Conservation (phyloP, 2,329 filamentous ascomycete genomes). For the Trichoderma gracile region DNA sequence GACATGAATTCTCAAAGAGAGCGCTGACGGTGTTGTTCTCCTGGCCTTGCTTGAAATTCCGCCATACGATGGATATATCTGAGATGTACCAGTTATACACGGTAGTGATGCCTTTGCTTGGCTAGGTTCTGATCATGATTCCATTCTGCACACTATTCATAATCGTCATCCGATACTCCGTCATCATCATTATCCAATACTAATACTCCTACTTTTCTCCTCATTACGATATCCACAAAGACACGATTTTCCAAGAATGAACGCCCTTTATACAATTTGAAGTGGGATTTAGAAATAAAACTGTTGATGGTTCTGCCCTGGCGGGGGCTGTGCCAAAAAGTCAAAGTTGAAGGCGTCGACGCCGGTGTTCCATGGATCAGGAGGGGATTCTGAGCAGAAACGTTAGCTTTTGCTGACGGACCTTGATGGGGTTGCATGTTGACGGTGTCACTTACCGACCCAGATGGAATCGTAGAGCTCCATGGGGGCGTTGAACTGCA, state of each 20-base stretch:
- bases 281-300: slow-evolving; percentile 53
- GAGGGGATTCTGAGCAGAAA: slow-evolving; percentile 51
- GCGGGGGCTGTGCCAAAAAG: slow-evolving; percentile 60
- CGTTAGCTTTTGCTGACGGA: slow-evolving; percentile 26
- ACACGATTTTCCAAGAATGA: no score
- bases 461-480: slow-evolving; percentile 69
- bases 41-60: neutral
- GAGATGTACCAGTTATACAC: neutral
- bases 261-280: neutral
- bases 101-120: no score
- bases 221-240: neutral
- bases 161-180: neutral
- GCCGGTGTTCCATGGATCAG: slow-evolving; percentile 57
- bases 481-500: slow-evolving; percentile 65
- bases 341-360: slow-evolving; percentile 61
- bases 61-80: no score
- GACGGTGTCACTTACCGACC: slow-evolving; percentile 54
- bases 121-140: neutral
- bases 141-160: neutral
- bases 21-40: slow-evolving; percentile 37
- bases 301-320: slow-evolving; percentile 59
- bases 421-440: neutral
- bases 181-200: neutral
- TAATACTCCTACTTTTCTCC: neutral
- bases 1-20: slow-evolving; percentile 60